phyloP scores from a whole-genome alignment of 805 yeast species.

The Metschnikowia matae region DNA sequence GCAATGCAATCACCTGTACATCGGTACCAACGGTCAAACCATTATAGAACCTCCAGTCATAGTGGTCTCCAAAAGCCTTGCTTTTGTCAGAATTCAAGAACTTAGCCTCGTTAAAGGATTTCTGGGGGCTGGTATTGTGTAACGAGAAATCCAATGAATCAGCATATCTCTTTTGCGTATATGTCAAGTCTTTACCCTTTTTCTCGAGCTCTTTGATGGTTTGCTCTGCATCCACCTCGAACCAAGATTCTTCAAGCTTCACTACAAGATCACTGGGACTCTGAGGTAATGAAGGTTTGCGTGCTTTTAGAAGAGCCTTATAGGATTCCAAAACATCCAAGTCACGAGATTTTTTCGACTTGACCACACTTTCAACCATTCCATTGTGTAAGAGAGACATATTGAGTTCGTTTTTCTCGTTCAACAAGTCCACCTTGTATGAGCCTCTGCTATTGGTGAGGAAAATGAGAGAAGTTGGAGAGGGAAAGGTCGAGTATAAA shows the following conservation, averaged over 20 bases:
- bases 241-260: constrained; percentile 19
- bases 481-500: constrained; percentile 24
- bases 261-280: constrained; percentile 7
- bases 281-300: constrained; percentile 5
- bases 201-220: constrained; percentile 22
- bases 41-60: constrained; percentile 23
- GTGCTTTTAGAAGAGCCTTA: constrained; percentile 9
- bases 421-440: constrained; percentile 19
- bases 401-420: constrained; percentile 15
- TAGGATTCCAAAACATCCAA: constrained; percentile 15
- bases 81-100: constrained; percentile 5
- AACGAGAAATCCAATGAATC: constrained; percentile 18
- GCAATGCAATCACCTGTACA: constrained; percentile 15
- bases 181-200: not conserved
- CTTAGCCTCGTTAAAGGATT: constrained; percentile 14
- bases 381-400: constrained; percentile 23
- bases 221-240: constrained; percentile 22
- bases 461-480: constrained; percentile 30
- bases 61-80: constrained; percentile 13
- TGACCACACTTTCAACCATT: constrained; percentile 15
- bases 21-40: constrained; percentile 13
- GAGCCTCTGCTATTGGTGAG: constrained; percentile 23
- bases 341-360: constrained; percentile 1
- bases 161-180: constrained; percentile 17
- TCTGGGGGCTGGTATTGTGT: constrained; percentile 9